Evolutionary conservation across 805 yeast species (phyloP).

Genomic region (Yamadazyma paraphyllophila): DNA sequence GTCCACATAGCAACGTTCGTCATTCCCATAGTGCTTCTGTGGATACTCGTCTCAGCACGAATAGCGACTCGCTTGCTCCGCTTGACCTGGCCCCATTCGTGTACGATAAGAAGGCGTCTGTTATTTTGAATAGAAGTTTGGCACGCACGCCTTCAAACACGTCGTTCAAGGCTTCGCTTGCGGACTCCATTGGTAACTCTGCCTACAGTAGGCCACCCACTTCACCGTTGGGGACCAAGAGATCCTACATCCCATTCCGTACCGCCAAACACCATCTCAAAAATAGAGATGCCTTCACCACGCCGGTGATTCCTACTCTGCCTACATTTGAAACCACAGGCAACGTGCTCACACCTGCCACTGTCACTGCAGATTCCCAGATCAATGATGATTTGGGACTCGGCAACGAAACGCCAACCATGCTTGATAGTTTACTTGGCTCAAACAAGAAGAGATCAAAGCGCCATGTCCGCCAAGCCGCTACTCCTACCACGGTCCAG

Average conservation of each 20-base stretch:
- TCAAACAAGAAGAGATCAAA: slow-evolving; percentile 23
- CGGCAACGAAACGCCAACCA: slow-evolving; percentile 14
- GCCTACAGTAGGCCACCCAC: slow-evolving; percentile 12
- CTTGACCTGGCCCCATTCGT: slow-evolving; percentile 73
- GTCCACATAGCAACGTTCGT: not conserved
- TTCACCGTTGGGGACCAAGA: slow-evolving; percentile 18
- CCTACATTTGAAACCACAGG: slow-evolving; percentile 19
- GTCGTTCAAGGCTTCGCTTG: slow-evolving; percentile 73
- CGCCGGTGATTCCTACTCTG: slow-evolving; percentile 22
- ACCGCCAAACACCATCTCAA: slow-evolving; percentile 24
- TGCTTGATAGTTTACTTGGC: slow-evolving; percentile 27
- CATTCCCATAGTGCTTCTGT: slow-evolving; percentile 53
- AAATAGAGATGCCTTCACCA: slow-evolving; percentile 19
- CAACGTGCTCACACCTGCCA: slow-evolving; percentile 1
- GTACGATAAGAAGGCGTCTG: slow-evolving; percentile 75
- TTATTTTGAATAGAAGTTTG: slow-evolving; percentile 68
- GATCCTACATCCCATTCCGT: slow-evolving; percentile 44
- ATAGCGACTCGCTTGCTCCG: slow-evolving; percentile 45
- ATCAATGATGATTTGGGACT: not conserved
- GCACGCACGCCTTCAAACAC: slow-evolving; percentile 73
- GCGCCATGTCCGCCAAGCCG: slow-evolving; percentile 8
- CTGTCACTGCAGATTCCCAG: slow-evolving; percentile 18
- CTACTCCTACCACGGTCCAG: not conserved
- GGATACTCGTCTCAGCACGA: slow-evolving; percentile 55
- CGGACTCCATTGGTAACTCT: slow-evolving; percentile 52